These are phyloP conservation scores for Vanderwaltozyma polyspora DNA, from an alignment of 805 yeast species.

Conservation along the genomic window DNA sequence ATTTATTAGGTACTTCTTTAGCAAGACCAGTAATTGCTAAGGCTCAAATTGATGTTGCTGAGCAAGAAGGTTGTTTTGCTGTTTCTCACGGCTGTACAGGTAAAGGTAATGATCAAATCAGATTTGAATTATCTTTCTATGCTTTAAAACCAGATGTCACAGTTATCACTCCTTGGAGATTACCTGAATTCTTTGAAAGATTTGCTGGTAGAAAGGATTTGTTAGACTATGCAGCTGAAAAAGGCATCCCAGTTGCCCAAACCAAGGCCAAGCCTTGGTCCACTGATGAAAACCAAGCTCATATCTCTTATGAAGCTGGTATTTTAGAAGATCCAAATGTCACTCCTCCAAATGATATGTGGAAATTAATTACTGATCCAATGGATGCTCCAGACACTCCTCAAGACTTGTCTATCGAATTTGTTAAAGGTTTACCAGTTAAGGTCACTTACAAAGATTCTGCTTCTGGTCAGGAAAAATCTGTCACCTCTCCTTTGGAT, in stretches of 20 bases:
- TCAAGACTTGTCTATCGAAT: constrained; percentile 75
- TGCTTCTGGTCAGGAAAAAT: constrained; percentile 44
- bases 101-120: constrained; percentile 98
- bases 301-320: constrained; percentile 98
- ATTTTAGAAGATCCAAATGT: constrained; percentile 96
- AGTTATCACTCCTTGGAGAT: constrained; percentile 99
- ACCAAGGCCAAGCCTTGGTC: constrained; percentile 99
- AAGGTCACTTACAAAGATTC: constrained; percentile 59
- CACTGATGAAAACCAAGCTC: constrained; percentile 98
- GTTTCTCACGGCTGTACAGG: constrained; percentile 99
- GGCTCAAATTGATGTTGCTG: constrained; percentile 96
- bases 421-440: constrained; percentile 77
- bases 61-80: constrained; percentile 95
- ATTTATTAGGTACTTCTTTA: constrained; percentile 90
- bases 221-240: constrained; percentile 84
- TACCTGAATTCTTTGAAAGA: constrained; percentile 85
- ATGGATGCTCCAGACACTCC: constrained; percentile 88
- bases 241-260: constrained; percentile 90
- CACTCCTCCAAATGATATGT: constrained; percentile 99
- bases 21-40: constrained; percentile 99
- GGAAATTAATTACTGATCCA: constrained; percentile 97
- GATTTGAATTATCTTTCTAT: constrained; percentile 94
- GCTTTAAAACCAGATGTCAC: constrained; percentile 95
- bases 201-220: constrained; percentile 97
- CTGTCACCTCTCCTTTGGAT: constrained; percentile 84